Conservation (phyloP, 1,284 basidiomycete species). For the Austroboletus novae-zelandiae region DNA sequence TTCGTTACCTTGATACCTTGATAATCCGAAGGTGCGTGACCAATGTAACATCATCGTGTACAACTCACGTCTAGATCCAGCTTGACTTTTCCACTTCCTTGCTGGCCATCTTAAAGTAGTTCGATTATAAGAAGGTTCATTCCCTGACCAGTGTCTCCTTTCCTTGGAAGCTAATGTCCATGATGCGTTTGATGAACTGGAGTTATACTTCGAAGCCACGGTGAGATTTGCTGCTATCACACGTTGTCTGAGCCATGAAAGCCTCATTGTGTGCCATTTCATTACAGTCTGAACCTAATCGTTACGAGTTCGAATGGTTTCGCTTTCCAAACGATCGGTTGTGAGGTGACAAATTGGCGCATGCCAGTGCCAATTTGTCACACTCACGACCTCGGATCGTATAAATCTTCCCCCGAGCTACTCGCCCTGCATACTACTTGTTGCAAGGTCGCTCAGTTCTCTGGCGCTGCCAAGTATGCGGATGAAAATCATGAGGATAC, state of each 20-base stretch:
- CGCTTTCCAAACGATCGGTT: no score
- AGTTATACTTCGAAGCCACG: constrained; percentile 2
- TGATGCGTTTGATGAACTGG: not conserved
- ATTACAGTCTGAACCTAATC: no score
- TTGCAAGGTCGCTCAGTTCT: constrained; percentile 6
- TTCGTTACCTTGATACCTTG: no score
- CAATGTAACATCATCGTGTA: no score
- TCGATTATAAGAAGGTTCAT: constrained; percentile 2
- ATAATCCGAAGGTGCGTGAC: no score
- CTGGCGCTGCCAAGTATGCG: constrained; percentile 4
- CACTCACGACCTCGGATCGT: constrained; percentile 1
- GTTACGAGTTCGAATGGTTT: not conserved
- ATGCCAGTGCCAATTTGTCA: not conserved
- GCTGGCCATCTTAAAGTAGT: not conserved
- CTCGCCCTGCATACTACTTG: constrained; percentile 8
- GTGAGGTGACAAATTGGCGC: not conserved
- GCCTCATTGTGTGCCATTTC: no score
- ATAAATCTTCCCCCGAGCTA: not conserved
- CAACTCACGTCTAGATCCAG: not conserved
- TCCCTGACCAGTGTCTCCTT: constrained; percentile 8
- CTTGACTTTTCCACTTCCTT: constrained; percentile 1
- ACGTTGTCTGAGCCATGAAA: no score
- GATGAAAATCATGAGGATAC: not conserved
- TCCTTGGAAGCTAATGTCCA: not conserved
- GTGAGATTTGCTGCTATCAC: no score